Conservation (phyloP, 805 yeast species). For the Tetrapisispora namnaoensis region DNA sequence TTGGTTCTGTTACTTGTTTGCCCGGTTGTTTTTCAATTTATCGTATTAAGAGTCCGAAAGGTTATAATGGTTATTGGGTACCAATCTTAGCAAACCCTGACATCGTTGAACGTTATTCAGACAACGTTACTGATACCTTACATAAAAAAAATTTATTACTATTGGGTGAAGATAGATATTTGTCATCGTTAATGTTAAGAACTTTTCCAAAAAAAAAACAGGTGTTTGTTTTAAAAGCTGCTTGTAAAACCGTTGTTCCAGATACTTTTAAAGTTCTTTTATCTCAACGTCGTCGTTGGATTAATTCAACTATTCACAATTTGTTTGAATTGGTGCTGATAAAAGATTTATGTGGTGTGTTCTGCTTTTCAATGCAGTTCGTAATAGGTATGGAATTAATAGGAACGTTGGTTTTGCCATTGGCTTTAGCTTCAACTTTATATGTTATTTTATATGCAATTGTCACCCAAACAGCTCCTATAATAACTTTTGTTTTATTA, state of each 20-base stretch:
- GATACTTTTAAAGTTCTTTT: slow-evolving; percentile 65
- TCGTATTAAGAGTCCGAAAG: slow-evolving; percentile 83
- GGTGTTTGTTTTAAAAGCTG: slow-evolving; percentile 80
- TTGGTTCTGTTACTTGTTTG: slow-evolving; percentile 89
- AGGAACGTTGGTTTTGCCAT: slow-evolving; percentile 83
- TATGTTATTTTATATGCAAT: slow-evolving; percentile 69
- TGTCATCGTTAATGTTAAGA: slow-evolving; percentile 74
- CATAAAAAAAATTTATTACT: slow-evolving; percentile 78
- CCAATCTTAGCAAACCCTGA: slow-evolving; percentile 90
- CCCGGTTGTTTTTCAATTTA: slow-evolving; percentile 95
- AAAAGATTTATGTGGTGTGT: slow-evolving; percentile 85
- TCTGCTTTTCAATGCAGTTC: slow-evolving; percentile 92
- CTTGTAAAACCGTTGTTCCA: slow-evolving; percentile 88
- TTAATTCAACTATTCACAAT: slow-evolving; percentile 88
- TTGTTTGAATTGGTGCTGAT: slow-evolving; percentile 79
- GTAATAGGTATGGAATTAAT: slow-evolving; percentile 73
- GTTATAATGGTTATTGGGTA: slow-evolving; percentile 74
- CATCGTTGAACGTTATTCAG: slow-evolving; percentile 84
- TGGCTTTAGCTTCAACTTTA: slow-evolving; percentile 73
- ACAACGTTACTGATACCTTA: slow-evolving; percentile 71
- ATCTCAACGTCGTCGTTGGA: slow-evolving; percentile 95
- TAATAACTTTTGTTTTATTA: slow-evolving; percentile 64
- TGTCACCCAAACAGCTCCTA: slow-evolving; percentile 65
- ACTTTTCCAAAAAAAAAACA: slow-evolving; percentile 87
- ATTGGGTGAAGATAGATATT: slow-evolving; percentile 83